These are phyloP conservation scores for Chlorella sp. DNA, from an alignment of 139 green algal genomes.

Conservation along the genomic window DNA sequence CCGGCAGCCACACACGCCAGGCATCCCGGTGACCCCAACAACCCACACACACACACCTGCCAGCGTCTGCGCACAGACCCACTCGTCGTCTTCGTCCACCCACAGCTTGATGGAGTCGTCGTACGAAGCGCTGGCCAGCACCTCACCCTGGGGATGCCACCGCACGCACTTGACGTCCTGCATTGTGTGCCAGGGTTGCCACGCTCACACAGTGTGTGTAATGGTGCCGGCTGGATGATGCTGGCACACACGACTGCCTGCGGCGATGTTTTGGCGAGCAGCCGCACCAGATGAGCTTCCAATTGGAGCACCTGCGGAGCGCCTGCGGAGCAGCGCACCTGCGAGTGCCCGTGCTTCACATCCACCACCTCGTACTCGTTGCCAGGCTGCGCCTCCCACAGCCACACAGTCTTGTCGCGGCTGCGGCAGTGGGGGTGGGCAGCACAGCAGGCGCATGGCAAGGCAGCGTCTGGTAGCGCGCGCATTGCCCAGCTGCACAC, in stretches of 20 bases:
- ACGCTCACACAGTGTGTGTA: too few relatives aligned
- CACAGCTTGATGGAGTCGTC: conserved; percentile 96
- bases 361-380: conserved; percentile 96
- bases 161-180: conserved; percentile 96
- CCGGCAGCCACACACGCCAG: neutral
- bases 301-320: too few relatives aligned
- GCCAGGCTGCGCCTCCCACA: conserved; percentile 90
- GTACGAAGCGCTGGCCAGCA: conserved; percentile 90
- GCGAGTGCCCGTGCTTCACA: conserved; percentile 91
- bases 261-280: too few relatives aligned
- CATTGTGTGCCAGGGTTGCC: too few relatives aligned
- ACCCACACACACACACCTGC: conserved; percentile 53
- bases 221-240: too few relatives aligned
- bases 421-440: conserved; percentile 36
- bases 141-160: conserved; percentile 89
- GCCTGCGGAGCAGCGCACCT: conserved; percentile 44
- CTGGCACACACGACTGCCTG: too few relatives aligned
- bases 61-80: conserved; percentile 87
- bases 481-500: too few relatives aligned
- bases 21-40: neutral
- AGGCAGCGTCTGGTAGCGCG: too few relatives aligned
- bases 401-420: conserved; percentile 95
- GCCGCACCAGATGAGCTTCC: too few relatives aligned
- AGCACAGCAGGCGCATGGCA: too few relatives aligned
- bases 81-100: conserved; percentile 87